A percentile compares a stretch with the other conserved stretches of the same genome.
These are phyloP conservation scores for Beta lomatogona DNA, from an alignment of 179 eudicot genomes.

Conservation along the genomic window DNA sequence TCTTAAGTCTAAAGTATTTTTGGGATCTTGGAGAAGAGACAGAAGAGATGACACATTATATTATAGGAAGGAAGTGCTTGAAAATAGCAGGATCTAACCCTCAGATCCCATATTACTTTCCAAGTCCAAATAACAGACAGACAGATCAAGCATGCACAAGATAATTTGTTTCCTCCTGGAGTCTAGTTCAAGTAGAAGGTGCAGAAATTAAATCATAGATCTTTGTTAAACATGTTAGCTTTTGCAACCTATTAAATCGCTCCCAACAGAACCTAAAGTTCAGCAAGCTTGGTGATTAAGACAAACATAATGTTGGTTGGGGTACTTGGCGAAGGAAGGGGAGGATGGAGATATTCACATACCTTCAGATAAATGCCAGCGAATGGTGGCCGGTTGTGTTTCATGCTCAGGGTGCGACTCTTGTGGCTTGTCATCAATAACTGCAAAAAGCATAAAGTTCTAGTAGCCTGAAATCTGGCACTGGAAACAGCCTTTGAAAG, in stretches of 20 bases:
- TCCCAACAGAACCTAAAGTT: not conserved
- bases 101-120: not conserved
- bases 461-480: slow-evolving; percentile 25
- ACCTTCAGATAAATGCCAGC: slow-evolving; percentile 96
- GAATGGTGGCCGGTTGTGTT: slow-evolving; percentile 69
- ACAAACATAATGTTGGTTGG: not conserved
- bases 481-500: slow-evolving; percentile 2
- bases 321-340: not conserved
- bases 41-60: not conserved
- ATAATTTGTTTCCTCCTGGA: not conserved
- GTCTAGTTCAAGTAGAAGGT: not conserved
- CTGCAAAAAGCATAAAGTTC: slow-evolving; percentile 48
- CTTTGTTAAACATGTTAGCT: not conserved
- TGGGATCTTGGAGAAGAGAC: not conserved
- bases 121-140: not conserved
- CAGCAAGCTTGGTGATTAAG: not conserved
- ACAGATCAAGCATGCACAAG: not conserved
- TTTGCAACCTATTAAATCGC: not conserved
- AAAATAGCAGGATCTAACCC: not conserved
- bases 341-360: slow-evolving; percentile 2
- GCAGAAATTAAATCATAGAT: not conserved
- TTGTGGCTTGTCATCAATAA: slow-evolving; percentile 76
- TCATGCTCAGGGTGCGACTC: slow-evolving; percentile 78
- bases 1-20: not conserved
- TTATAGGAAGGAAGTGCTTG: not conserved